A percentile compares a stretch with the other conserved stretches of the same genome.
phyloP scores from a whole-genome alignment of 495 filamentous ascomycete genomes.

The Trichoderma virens region DNA sequence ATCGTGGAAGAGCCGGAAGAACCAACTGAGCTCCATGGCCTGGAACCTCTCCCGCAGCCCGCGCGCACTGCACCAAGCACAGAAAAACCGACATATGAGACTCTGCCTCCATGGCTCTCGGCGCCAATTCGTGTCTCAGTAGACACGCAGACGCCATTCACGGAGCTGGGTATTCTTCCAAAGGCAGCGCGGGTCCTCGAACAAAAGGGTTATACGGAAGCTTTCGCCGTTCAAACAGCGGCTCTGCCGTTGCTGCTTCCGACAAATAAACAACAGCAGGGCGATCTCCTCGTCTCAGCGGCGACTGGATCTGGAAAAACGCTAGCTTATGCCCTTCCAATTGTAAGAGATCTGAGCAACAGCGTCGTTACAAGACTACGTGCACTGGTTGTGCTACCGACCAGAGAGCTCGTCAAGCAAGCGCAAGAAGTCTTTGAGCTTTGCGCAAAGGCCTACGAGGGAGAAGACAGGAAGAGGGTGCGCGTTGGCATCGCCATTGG shows the following conservation, averaged over 20 bases:
- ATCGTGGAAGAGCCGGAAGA: conserved; percentile 17
- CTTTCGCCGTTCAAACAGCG: conserved; percentile 69
- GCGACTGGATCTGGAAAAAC: conserved; percentile 82
- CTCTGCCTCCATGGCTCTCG: conserved; percentile 62
- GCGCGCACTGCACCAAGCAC: conserved; percentile 42
- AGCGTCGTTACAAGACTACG: conserved; percentile 8
- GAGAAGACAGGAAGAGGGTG: conserved; percentile 50
- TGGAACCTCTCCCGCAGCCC: conserved; percentile 70
- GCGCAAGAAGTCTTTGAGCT: conserved; percentile 64
- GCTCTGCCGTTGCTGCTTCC: conserved; percentile 60
- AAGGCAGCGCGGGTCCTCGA: conserved; percentile 40
- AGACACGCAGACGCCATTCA: conserved; percentile 49
- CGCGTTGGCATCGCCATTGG: conserved; percentile 78
- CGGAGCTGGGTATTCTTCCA: conserved; percentile 37
- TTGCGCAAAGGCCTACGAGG: conserved; percentile 43
- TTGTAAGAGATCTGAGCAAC: conserved; percentile 30
- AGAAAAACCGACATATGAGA: conserved; percentile 37
- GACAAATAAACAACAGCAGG: conserved; percentile 71
- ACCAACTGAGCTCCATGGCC: conserved; percentile 44
- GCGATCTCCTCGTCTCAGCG: conserved; percentile 72
- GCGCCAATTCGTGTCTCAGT: conserved; percentile 54
- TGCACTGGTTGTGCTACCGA: conserved; percentile 10
- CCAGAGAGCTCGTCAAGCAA: conserved; percentile 39
- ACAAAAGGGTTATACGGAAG: conserved; percentile 54
- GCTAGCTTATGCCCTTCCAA: conserved; percentile 72